Conservation (phyloP, 106 monocot species). For the Phalaenopsis aphrodite region DNA sequence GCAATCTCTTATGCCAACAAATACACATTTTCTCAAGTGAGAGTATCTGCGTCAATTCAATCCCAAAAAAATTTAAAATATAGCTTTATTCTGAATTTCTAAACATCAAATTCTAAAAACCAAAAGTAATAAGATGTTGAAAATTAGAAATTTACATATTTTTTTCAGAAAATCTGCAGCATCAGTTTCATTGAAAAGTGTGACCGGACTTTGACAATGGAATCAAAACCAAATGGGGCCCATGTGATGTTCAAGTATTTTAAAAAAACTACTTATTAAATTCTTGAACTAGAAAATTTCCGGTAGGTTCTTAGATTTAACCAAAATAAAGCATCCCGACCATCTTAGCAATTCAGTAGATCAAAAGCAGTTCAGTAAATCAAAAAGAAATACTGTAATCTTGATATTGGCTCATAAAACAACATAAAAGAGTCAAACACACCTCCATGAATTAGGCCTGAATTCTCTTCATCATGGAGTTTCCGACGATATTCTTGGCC, state of each 20-base stretch:
- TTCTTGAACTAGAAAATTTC: neutral
- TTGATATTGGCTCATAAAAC: neutral
- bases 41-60: too few species aligned
- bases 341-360: neutral
- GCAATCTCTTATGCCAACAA: too few species aligned
- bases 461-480: constrained; percentile 43
- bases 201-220: too few species aligned
- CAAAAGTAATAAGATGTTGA: neutral
- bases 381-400: neutral
- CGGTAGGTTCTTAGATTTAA: neutral
- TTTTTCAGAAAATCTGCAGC: too few species aligned
- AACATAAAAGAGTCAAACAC: neutral
- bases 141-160: too few species aligned
- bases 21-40: too few species aligned
- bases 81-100: too few species aligned
- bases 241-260: too few species aligned
- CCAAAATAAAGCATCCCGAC: neutral
- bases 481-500: constrained; percentile 52
- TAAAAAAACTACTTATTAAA: neutral
- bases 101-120: neutral
- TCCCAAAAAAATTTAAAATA: too few species aligned
- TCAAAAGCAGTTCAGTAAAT: neutral
- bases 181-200: too few species aligned
- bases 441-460: constrained; percentile 45
- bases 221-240: too few species aligned